A percentile compares a stretch with the other conserved stretches of the same genome.
Evolutionary conservation across 176 grass and related monocot genomes (phyloP).

Genomic region (Elymus sibiricus): DNA sequence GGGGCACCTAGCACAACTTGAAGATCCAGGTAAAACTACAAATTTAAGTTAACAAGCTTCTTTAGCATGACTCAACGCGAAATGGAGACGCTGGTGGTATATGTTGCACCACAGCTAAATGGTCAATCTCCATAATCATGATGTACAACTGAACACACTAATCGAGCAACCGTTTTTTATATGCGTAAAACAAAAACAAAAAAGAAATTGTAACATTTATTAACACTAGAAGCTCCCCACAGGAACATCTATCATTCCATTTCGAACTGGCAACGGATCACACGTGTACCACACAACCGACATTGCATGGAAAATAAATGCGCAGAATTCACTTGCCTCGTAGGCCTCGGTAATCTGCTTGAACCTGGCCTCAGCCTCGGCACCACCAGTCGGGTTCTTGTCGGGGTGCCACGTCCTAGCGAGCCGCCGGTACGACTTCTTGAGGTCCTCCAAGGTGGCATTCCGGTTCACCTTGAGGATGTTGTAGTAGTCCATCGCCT

Average conservation of each 20-base stretch:
- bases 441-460: constrained; percentile 54
- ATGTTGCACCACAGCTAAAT: not conserved
- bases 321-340: constrained; percentile 40
- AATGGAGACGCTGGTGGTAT: not conserved
- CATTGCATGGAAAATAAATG: not conserved
- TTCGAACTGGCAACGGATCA: not conserved
- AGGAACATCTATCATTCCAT: not conserved
- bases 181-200: not conserved
- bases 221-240: not conserved
- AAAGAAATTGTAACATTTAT: not conserved
- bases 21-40: not conserved
- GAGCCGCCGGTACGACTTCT: constrained; percentile 67
- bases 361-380: constrained; percentile 62
- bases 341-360: constrained; percentile 83
- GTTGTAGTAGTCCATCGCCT: constrained; percentile 80
- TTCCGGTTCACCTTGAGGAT: constrained; percentile 77
- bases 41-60: not conserved
- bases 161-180: not conserved
- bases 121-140: not conserved
- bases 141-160: not conserved
- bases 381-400: constrained; percentile 65
- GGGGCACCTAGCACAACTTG: not conserved
- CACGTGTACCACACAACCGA: not conserved
- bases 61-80: too few species aligned
- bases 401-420: constrained; percentile 82